Evolutionary conservation across 1,284 basidiomycete genomes (phyloP), one percentile per base, ranked within the genome.

Genomic region (Coniferiporia sulphurascens): DNA sequence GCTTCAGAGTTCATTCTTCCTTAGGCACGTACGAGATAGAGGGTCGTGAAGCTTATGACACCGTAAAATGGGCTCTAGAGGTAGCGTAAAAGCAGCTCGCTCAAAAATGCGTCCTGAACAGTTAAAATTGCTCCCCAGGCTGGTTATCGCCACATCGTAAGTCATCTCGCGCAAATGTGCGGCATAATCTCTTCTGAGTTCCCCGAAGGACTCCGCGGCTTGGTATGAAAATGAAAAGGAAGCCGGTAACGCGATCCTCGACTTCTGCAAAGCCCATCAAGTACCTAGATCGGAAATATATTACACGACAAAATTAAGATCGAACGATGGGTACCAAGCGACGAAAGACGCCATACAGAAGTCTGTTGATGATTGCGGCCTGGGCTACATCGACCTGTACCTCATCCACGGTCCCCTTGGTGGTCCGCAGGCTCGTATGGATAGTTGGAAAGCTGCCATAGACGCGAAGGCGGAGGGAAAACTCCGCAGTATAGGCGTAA

Each of bases 151-250:
- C 84, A 85, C 68, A 81, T 88, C 56, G 85, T 84, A 65, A 75
- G 82, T 68, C 65, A 27, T 48, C 56, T 49, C 41, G 51, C 9
- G 34, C 46, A 21, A 12, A 1, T 63, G 17, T 45, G 52, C 36
- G 58, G 55, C 51, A 49, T 59, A 67, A 55, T 32, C 48, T 59
- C 63, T 61, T 63, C 57, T 60, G 57, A 48, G 60, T 34, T 35
- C 51, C 4, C 13, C 22, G 35, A 61, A 83, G 80, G 82, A 83
- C 69, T 80, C 79, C 27, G 79, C 81, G 43, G 76, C 73, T 60
- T 86, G 86, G 86, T 89, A 88, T 68, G 79, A 85, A 67, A 89
- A 89, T 70, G 87, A 90, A 68, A 73, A 70, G 45, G 79, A 84
- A 62, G 82, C 80, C 59, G 85, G 86, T 7, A 70, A 74, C 43